Conservation (phyloP, 805 yeast genomes). For the Saturnispora saitoi region DNA sequence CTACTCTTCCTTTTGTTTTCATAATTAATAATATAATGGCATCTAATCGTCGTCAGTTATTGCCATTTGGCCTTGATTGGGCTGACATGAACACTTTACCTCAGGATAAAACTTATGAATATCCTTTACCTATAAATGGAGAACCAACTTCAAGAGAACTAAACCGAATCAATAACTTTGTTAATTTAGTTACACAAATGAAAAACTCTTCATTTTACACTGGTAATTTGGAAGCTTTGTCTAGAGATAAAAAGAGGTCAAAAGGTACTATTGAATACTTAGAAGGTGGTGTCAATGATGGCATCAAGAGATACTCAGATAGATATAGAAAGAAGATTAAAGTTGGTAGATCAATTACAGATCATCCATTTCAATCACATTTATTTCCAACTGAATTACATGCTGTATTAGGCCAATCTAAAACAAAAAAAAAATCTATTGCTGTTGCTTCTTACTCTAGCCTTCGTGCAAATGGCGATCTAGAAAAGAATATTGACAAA, state of each 20-base stretch:
- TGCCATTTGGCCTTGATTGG: conserved; percentile 71
- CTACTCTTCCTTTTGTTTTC: neutral
- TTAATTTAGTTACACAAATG: conserved; percentile 45
- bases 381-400: conserved; percentile 76
- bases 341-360: conserved; percentile 63
- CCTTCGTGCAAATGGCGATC: conserved; percentile 25
- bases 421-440: conserved; percentile 38
- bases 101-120: conserved; percentile 27
- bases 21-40: neutral
- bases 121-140: conserved; percentile 58
- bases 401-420: conserved; percentile 42
- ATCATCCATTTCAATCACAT: conserved; percentile 64
- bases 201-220: conserved; percentile 62
- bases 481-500: conserved; percentile 27
- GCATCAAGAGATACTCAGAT: conserved; percentile 77
- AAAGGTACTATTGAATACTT: conserved; percentile 19
- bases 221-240: conserved; percentile 34
- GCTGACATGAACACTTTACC: conserved; percentile 43
- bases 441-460: conserved; percentile 33
- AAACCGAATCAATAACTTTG: conserved; percentile 43
- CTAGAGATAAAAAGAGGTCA: conserved; percentile 5
- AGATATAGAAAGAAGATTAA: conserved; percentile 61
- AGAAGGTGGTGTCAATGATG: conserved; percentile 48
- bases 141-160: conserved; percentile 44
- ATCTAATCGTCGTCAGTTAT: conserved; percentile 23